phyloP scores from a whole-genome alignment of 306 rosid species.

The Malus fusca region DNA sequence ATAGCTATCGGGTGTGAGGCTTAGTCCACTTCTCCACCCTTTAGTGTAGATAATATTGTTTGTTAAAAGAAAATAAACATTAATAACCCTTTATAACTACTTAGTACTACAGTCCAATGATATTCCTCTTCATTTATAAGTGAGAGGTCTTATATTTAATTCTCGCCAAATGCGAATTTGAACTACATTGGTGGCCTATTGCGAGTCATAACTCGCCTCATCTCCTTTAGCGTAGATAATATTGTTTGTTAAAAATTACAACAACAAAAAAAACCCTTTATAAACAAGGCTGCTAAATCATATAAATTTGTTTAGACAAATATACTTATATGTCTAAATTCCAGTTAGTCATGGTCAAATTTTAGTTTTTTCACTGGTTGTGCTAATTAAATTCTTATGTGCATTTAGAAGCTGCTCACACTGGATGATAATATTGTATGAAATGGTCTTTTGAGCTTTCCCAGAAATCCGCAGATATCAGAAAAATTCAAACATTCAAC shows the following conservation, averaged over 20 bases:
- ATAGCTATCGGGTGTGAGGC: rapidly evolving
- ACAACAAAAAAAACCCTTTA: too few relatives aligned
- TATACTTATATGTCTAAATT: background rate
- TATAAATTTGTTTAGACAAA: too few relatives aligned
- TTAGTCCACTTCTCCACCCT: rapidly evolving
- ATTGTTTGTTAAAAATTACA: too few relatives aligned
- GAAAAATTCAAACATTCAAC: background rate
- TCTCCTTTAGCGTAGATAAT: too few relatives aligned
- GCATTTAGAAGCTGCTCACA: background rate
- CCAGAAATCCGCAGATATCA: background rate
- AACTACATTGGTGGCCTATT: too few relatives aligned
- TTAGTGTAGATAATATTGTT: too few relatives aligned
- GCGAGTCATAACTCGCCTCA: rapidly evolving
- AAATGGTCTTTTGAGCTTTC: background rate
- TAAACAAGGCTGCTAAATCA: too few relatives aligned
- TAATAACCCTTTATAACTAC: too few relatives aligned
- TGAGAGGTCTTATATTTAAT: rapidly evolving
- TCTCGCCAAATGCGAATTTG: too few relatives aligned
- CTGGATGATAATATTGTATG: background rate
- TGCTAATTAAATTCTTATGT: background rate
- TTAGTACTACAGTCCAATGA: too few relatives aligned
- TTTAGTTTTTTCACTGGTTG: background rate
- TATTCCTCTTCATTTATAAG: too few relatives aligned
- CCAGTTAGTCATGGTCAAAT: background rate
- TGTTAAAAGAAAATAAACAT: too few relatives aligned